Evolutionary conservation across 768 basidiomycete species (phyloP).

Genomic region (Tulasnella sp.): DNA sequence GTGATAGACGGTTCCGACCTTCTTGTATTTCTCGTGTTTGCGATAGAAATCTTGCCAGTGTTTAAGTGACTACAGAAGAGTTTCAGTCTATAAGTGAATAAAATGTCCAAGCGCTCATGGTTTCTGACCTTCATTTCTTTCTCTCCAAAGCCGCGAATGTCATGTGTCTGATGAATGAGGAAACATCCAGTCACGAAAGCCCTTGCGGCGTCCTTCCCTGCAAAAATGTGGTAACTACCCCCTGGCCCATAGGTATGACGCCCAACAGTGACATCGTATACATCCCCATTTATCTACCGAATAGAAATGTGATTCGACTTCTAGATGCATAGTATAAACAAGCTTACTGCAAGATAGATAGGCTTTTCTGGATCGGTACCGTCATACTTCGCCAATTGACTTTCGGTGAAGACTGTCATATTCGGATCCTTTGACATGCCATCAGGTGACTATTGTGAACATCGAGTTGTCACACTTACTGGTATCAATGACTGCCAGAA

Average conservation of each 20-base stretch:
- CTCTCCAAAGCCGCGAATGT: constrained; percentile 67
- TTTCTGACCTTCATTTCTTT: constrained; percentile 52
- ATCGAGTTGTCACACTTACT: constrained; percentile 27
- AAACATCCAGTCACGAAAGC: constrained; percentile 94
- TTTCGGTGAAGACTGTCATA: constrained; percentile 53
- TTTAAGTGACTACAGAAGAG: constrained; percentile 28
- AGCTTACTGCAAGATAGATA: constrained; percentile 69
- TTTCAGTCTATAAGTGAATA: not conserved
- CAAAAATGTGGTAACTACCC: constrained; percentile 37
- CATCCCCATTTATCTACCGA: constrained; percentile 72
- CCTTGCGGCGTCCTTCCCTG: constrained; percentile 79
- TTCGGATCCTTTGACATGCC: constrained; percentile 32
- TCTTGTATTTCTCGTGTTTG: constrained; percentile 64
- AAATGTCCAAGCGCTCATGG: not conserved
- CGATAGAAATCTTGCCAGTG: constrained; percentile 89
- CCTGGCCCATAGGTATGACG: constrained; percentile 74
- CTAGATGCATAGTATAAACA: not conserved
- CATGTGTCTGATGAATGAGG: constrained; percentile 78
- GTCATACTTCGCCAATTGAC: constrained; percentile 50
- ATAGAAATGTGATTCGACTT: too few relatives aligned
- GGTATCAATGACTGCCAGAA: constrained; percentile 50
- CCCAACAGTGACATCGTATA: constrained; percentile 81
- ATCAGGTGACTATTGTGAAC: constrained; percentile 13
- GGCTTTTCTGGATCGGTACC: constrained; percentile 53
- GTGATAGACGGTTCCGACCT: constrained; percentile 53